Percentiles rank a stretch among this genome's conserved stretches.
These are phyloP conservation scores for Lepiota subincarnata DNA, from an alignment of 768 basidiomycete genomes.

Conservation along the genomic window DNA sequence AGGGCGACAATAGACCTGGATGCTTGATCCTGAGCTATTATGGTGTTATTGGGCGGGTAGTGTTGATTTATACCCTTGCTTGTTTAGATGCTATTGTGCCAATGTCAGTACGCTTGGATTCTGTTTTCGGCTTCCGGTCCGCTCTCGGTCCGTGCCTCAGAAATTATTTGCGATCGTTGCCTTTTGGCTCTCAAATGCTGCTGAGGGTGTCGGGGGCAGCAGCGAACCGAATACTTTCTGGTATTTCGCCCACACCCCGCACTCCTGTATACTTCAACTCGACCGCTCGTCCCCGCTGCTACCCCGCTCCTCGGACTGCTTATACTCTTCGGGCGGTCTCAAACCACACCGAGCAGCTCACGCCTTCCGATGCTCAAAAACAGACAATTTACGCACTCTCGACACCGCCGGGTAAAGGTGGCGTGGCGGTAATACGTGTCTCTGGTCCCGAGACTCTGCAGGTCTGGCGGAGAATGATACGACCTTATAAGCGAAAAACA, in stretches of 20 bases:
- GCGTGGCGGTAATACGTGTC: conserved; percentile 77
- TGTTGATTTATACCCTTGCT: not conserved
- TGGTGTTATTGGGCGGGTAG: not conserved
- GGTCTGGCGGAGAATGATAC: conserved; percentile 63
- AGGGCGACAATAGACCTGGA: conserved; percentile 13
- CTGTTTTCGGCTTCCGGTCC: not conserved
- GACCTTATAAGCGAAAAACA: conserved; percentile 20
- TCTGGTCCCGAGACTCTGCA: conserved; percentile 69
- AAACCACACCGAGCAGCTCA: conserved; percentile 12
- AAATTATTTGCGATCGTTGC: too few species aligned
- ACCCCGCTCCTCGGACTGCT: not conserved
- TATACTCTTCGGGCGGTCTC: not conserved
- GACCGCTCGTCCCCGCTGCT: too few species aligned
- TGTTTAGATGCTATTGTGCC: not conserved
- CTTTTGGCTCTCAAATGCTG: too few species aligned
- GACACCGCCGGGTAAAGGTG: conserved; percentile 82
- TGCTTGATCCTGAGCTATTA: not conserved
- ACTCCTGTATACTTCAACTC: too few species aligned
- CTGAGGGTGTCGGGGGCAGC: too few species aligned
- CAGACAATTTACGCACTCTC: conserved; percentile 84
- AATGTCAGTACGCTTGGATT: not conserved
- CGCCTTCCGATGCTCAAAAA: conserved; percentile 50
- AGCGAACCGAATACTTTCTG: too few species aligned
- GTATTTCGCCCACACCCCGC: too few species aligned
- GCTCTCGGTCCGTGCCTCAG: too few species aligned